Evolutionary conservation across 805 yeast species (phyloP).

Genomic region (Starmerella lactis-condensi): DNA sequence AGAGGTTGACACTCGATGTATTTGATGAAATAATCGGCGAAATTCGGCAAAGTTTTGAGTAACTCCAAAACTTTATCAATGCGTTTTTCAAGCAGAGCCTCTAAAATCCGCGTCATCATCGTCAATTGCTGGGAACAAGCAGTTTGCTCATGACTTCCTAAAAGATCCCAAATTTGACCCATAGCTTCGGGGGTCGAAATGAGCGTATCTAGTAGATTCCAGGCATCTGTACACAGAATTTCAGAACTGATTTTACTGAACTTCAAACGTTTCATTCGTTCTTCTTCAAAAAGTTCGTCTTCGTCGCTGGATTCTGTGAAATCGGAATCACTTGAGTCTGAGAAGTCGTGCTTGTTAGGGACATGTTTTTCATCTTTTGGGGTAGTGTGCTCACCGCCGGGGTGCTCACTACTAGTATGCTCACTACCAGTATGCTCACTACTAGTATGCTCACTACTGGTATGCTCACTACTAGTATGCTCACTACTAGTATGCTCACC

Average conservation of each 20-base stretch:
- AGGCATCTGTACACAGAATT: slow-evolving; percentile 73
- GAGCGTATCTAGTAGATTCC: slow-evolving; percentile 82
- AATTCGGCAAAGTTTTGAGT: slow-evolving; percentile 43
- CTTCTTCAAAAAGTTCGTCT: slow-evolving; percentile 15
- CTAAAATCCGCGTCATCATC: slow-evolving; percentile 79
- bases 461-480: slow-evolving; percentile 13
- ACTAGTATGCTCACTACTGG: slow-evolving; percentile 12
- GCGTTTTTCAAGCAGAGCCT: slow-evolving; percentile 74
- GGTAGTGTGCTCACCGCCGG: too few species aligned
- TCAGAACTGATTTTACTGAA: slow-evolving; percentile 65
- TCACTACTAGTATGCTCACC: slow-evolving; percentile 4
- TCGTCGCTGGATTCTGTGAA: slow-evolving; percentile 13
- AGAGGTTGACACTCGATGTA: slow-evolving; percentile 87
- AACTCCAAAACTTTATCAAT: slow-evolving; percentile 60
- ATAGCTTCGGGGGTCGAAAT: slow-evolving; percentile 54
- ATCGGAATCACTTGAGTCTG: slow-evolving; percentile 4
- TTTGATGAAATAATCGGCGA: slow-evolving; percentile 63
- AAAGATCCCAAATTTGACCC: slow-evolving; percentile 57
- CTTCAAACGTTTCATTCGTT: slow-evolving; percentile 10
- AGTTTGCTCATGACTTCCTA: slow-evolving; percentile 30
- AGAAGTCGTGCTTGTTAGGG: neutral
- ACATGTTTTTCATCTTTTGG: too few species aligned
- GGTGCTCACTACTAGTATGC: neutral
- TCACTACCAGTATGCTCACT: neutral
- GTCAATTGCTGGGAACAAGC: slow-evolving; percentile 57